Base-by-base conservation (phyloP, 1,284 basidiomycete genomes). In the Boletellus deceptivus region DNA sequence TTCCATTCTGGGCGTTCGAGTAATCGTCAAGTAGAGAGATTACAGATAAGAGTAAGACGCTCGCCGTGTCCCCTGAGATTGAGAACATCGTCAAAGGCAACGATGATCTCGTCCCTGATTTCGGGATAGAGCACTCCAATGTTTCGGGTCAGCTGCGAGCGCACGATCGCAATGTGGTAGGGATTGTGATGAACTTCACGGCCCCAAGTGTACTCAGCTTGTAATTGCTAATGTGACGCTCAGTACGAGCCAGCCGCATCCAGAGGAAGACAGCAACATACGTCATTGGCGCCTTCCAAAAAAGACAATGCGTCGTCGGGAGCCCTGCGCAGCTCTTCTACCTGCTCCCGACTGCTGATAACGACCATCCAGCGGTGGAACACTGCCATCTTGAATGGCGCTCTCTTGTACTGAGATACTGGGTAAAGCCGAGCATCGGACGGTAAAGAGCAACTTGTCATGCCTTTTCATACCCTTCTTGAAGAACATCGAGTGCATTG, bases 301-400 rank as follows among this genome's bases (percentile, higher is more conserved):
- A 71, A 65, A 1, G 72, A 75, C 4, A 78, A 49, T 3, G 62
- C 53, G 22, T 74, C 70, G 36, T 75, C 74, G 0, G 67, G 60
- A 3, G 71, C 70, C 33, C 62, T 71, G 7, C 69, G 60, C 9
- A 79, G 36, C 27, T 79, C 77, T 3, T 76, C 70, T 11, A 75
- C 59, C 29, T 70, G 56, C 24, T 67, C 58, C 0, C 57, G 60
- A 6, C 68, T 70, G 20, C 59, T 69, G 3, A 75, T 55, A n/a
- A 78, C 41, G n/a, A 79, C 66, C 0, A 70, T 48, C 76, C 75
- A 78, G 38, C 60, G 55, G 27, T 63, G 60, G 6, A 70, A 48
- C 0, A 63, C 59, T 0, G 75, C 61, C 6, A 80, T 53, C 52
- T 76, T 76, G 67, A 76, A 78, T 3, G 64, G 54, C 0, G 53